Base-by-base conservation (phyloP, 805 yeast species). In the Kuraishia piskuri region DNA sequence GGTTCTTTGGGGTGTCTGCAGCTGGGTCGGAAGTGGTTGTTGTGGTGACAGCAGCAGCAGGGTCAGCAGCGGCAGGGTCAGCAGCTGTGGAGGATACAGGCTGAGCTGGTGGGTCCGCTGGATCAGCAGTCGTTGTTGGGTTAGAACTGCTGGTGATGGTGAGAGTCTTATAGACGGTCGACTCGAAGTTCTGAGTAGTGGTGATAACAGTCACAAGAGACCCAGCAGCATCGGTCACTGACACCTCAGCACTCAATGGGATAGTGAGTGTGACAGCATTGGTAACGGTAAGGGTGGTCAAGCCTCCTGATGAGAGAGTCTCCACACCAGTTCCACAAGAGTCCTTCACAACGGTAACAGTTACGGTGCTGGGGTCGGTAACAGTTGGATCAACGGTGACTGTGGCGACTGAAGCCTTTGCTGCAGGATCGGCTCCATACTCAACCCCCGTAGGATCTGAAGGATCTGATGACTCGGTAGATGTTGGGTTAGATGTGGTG, bases 201-300 rank as follows among this genome's bases (percentile, higher is more conserved):
- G 70, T 63, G 22, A 63, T 46, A 23, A 60, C 62, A 10, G 68
- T 58, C 24, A 62, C 44, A 8, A 63, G 56, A 8, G 66, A 61
- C 24, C 71, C 71, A 14, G 60, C 56, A 47, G 57, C 54, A 57
- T 65, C 61, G 19, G 70, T 63, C 52, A 68, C 53, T 14, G 72
- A 62, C 49, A 69, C 55, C 2, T 69, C 64, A 9, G 66, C 66
- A 40, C 65, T 61, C 31, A 68, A 55, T 49, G 72, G 68, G 46
- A 67, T 20, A 17, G 68, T 66, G 26, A 63, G 26, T 26, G 53
- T 56, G 45, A 45, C 52, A 22, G 49, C 53, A 22, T 44, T 19
- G n/a, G 57, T 54, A 23, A 36, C 46, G 12, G 58, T 57, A 23
- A 53, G 26, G 7, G 61, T 57, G 49, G 52, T 54, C 19, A 55